Evolutionary conservation across 1,139 yeast species (phyloP).

Genomic region (Taphrina wiesneri): DNA sequence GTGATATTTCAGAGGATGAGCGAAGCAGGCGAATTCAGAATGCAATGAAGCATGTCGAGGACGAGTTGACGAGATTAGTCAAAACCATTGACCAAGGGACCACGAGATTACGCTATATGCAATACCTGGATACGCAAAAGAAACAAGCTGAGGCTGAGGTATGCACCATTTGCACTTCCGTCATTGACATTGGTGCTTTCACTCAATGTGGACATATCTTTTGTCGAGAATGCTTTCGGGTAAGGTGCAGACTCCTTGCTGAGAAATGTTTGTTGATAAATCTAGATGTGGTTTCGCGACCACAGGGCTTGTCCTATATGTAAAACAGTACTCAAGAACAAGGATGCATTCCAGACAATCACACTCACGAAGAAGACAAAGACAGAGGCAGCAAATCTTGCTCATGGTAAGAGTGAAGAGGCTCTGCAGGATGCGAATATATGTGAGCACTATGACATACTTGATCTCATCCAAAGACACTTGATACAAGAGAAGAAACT

Average conservation of each 20-base stretch:
- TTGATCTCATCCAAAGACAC: neutral
- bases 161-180: slow-evolving; percentile 76
- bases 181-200: slow-evolving; percentile 61
- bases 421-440: neutral
- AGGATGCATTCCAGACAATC: slow-evolving; percentile 19
- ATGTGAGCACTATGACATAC: neutral
- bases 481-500: slow-evolving; percentile 41
- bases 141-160: slow-evolving; percentile 47
- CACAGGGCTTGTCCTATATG: slow-evolving; percentile 75
- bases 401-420: neutral
- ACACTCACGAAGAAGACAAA: neutral
- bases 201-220: slow-evolving; percentile 46
- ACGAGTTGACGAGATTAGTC: slow-evolving; percentile 19
- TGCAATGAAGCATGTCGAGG: slow-evolving; percentile 31
- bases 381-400: neutral
- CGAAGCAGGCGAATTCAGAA: slow-evolving; percentile 38
- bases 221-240: slow-evolving; percentile 71
- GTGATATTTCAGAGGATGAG: slow-evolving; percentile 38
- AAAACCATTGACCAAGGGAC: slow-evolving; percentile 36
- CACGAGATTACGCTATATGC: slow-evolving; percentile 59
- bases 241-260: slow-evolving; percentile 38
- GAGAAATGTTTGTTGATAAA: neutral
- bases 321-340: slow-evolving; percentile 51
- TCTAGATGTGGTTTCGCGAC: slow-evolving; percentile 57
- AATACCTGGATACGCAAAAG: slow-evolving; percentile 49